These are phyloP conservation scores for Phytopythium ostracodes DNA, from an alignment of 352 stramenopile genomes.

Conservation along the genomic window DNA sequence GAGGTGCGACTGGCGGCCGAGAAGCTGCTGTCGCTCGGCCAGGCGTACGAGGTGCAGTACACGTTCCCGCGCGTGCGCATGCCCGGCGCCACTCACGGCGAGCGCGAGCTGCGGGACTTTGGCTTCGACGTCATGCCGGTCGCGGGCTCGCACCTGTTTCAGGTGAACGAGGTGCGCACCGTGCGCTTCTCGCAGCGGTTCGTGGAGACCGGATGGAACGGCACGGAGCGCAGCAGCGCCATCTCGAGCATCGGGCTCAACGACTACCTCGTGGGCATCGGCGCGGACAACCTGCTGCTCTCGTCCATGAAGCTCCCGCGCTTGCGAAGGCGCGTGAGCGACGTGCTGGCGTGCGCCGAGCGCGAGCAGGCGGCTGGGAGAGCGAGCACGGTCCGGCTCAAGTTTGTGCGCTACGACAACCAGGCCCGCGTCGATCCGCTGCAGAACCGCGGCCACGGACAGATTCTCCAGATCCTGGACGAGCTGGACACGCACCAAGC, in stretches of 20 bases:
- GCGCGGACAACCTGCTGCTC: constrained; percentile 49
- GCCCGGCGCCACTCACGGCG: background rate
- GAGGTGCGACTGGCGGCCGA: constrained; percentile 35
- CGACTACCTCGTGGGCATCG: constrained; percentile 89
- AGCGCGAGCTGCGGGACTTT: constrained; percentile 22
- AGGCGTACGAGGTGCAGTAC: constrained; percentile 53
- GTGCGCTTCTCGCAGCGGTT: constrained; percentile 35
- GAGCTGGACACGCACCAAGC: constrained; percentile 29
- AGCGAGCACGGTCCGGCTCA: constrained; percentile 33
- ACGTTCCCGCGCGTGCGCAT: constrained; percentile 18
- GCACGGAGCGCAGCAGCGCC: constrained; percentile 28
- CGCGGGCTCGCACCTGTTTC: constrained; percentile 45
- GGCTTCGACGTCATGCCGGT: constrained; percentile 44
- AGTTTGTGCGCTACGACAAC: constrained; percentile 55
- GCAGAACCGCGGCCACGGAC: constrained; percentile 32
- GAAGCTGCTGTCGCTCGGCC: constrained; percentile 59
- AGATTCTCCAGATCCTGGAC: constrained; percentile 44
- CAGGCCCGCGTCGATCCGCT: constrained; percentile 30
- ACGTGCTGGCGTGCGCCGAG: constrained; percentile 16
- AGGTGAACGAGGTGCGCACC: constrained; percentile 40
- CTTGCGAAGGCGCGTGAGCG: constrained; percentile 34
- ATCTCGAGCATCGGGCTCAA: constrained; percentile 89
- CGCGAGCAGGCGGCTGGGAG: constrained; percentile 16
- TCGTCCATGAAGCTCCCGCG: constrained; percentile 36
- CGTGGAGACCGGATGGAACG: constrained; percentile 11